phyloP scores from a whole-genome alignment of 495 filamentous ascomycete species.

The Schizothecium vesticola region DNA sequence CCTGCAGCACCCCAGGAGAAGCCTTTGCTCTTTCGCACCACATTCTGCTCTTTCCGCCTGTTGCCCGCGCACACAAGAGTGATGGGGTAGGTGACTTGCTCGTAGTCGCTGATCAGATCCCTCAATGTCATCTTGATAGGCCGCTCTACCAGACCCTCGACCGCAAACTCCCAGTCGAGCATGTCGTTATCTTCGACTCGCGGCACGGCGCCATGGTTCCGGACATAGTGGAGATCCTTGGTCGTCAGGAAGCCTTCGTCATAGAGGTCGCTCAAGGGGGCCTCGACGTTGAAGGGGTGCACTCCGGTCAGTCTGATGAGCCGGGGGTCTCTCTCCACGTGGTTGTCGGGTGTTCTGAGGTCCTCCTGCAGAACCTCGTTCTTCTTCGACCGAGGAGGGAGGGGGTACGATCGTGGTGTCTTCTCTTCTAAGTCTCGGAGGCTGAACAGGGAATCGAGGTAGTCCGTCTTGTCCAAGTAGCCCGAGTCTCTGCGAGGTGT shows the following conservation, averaged over 20 bases:
- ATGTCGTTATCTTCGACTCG: constrained; percentile 66
- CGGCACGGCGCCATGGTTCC: constrained; percentile 90
- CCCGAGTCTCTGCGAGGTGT: background rate
- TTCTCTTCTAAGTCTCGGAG: constrained; percentile 10
- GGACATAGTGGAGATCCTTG: constrained; percentile 91
- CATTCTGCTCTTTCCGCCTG: constrained; percentile 89
- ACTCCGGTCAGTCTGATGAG: constrained; percentile 85
- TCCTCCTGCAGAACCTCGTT: constrained; percentile 67
- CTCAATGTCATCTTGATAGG: constrained; percentile 68
- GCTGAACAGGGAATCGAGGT: constrained; percentile 1
- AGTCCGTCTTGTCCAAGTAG: background rate
- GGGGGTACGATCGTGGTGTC: constrained; percentile 39
- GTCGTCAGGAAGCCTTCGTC: constrained; percentile 87
- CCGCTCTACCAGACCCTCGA: constrained; percentile 80
- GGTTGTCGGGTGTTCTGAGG: constrained; percentile 74
- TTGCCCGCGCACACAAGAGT: constrained; percentile 95
- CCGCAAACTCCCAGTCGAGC: constrained; percentile 74
- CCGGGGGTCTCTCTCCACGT: constrained; percentile 82
- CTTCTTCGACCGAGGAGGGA: constrained; percentile 65
- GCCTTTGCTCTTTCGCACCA: constrained; percentile 85
- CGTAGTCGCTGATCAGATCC: constrained; percentile 70
- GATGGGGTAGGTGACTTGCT: constrained; percentile 80
- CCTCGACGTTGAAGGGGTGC: constrained; percentile 93
- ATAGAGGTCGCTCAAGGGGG: constrained; percentile 73
- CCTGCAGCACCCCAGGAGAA: constrained; percentile 96